Base-by-base conservation (phyloP, 2,329 filamentous ascomycete species). In the Colletotrichum camelliae region DNA sequence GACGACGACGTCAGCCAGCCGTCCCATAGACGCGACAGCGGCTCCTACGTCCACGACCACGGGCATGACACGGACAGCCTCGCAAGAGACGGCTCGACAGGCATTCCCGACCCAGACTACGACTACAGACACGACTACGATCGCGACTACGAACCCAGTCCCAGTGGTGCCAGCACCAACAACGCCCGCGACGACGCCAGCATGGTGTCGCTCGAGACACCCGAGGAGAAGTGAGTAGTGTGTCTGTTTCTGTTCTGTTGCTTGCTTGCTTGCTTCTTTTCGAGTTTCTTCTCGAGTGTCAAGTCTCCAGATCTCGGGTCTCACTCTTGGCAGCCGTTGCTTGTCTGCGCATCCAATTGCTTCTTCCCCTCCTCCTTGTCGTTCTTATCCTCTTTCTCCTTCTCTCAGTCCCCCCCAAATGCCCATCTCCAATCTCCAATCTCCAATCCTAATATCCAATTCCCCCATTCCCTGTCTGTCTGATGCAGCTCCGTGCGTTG, bases 21-120 rank as follows among this genome's bases (percentile, higher is more conserved):
- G 52, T 84, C 78, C 81, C 83, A 77, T 80, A 88, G 80, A 82
- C 86, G 78, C 80, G 86, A 81, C 80, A 84, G 74, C 70, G 74
- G 74, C 35, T 76, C 85, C 82, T 82, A 83, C 77, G 82, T 82
- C 43, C n/a, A 52, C 10, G 43, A 7, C n/a, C 43, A 21, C 43
- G 48, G 83, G 58, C 58, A 82, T 80, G 83, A 85, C 69, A 70
- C 58, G 33, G 66, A 70, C 75, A 69, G 31, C 65, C 29, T 57
- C 57, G 31, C 48, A 61, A 60, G 33, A 39, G 61, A 75, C 31
- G 27, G 58, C 65, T 76, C 74, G 74, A 76, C 74, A 70, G 60
- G 65, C 58, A 64, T 74, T 48, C 71, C 72, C 67, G 71, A 76
- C 66, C 61, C 27, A 33, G 66, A 76, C 62, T 33, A 55, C 58